phyloP scores from a whole-genome alignment of 2,329 filamentous ascomycete genomes.

The Talaromyces sp. region DNA sequence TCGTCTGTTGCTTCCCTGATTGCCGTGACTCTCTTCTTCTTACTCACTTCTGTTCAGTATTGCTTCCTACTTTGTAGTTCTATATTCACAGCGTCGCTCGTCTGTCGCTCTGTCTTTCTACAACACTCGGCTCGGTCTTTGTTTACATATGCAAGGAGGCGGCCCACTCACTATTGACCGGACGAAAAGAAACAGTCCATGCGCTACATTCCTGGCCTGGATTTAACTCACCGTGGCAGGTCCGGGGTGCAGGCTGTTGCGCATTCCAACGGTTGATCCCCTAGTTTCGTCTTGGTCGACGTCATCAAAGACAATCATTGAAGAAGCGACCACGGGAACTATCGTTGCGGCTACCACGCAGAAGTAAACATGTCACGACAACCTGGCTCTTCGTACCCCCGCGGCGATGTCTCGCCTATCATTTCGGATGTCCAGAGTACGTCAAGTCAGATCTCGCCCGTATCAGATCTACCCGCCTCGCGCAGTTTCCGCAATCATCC shows the following conservation, averaged over 20 bases:
- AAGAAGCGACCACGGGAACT: neutral
- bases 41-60: neutral
- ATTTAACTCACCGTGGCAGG: slow-evolving; percentile 4
- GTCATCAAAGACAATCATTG: neutral
- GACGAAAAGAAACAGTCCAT: neutral
- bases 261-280: slow-evolving; percentile 9
- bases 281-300: slow-evolving; percentile 4
- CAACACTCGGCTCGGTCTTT: neutral
- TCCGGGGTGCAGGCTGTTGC: neutral
- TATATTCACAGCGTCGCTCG: neutral
- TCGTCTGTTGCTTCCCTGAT: neutral
- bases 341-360: neutral
- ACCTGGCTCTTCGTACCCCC: slow-evolving; percentile 1
- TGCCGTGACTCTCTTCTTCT: neutral
- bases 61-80: neutral
- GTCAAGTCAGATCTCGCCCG: slow-evolving; percentile 14
- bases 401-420: slow-evolving; percentile 16
- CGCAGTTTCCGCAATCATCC: slow-evolving; percentile 21
- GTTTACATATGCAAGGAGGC: slow-evolving; percentile 1
- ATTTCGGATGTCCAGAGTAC: slow-evolving; percentile 8
- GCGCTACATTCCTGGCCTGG: slow-evolving; percentile 4
- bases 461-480: slow-evolving; percentile 6
- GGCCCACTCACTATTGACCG: neutral
- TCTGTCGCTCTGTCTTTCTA: neutral
- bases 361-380: slow-evolving; percentile 13